A percentile compares a stretch with the other conserved stretches of the same genome.
Conservation (phyloP, 495 filamentous ascomycete genomes). For the Amorphotheca resinae region DNA sequence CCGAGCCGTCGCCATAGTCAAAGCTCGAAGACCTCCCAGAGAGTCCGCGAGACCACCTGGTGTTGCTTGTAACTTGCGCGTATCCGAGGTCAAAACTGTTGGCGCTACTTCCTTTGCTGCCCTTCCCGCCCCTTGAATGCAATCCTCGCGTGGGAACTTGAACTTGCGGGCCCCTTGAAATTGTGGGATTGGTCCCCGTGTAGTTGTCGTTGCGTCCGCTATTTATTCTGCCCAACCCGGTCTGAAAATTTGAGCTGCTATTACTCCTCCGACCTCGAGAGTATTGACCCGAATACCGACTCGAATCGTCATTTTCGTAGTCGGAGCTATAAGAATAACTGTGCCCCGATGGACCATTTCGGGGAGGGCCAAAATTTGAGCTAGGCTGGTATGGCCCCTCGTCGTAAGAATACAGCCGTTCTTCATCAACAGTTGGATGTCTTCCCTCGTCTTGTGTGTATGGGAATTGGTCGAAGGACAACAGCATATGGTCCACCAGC, state of each 20-base stretch:
- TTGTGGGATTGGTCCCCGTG: conserved; percentile 22
- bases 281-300: conserved; percentile 42
- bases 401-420: conserved; percentile 27
- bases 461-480: conserved; percentile 73
- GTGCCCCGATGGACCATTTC: conserved; percentile 42
- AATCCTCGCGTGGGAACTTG: conserved; percentile 21
- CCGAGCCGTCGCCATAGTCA: conserved; percentile 42
- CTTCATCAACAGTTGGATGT: conserved; percentile 18
- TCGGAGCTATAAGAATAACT: conserved; percentile 67
- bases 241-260: conserved; percentile 65
- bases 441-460: conserved; percentile 32
- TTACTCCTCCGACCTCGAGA: conserved; percentile 63
- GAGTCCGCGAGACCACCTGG: conserved; percentile 43
- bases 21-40: conserved; percentile 66
- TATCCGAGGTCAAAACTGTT: conserved; percentile 58
- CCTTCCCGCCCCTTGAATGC: conserved; percentile 43
- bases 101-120: conserved; percentile 61
- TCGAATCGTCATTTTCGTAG: conserved; percentile 50
- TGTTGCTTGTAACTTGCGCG: conserved; percentile 37
- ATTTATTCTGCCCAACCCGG: conserved; percentile 48
- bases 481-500: conserved; percentile 82
- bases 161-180: conserved; percentile 8
- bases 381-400: conserved; percentile 25
- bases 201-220: conserved; percentile 38
- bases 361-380: conserved; percentile 10